Percentiles rank a stretch among this genome's conserved stretches.
These are phyloP conservation scores for Thelonectria rubi DNA, from an alignment of 2,329 filamentous ascomycete species.

Conservation along the genomic window DNA sequence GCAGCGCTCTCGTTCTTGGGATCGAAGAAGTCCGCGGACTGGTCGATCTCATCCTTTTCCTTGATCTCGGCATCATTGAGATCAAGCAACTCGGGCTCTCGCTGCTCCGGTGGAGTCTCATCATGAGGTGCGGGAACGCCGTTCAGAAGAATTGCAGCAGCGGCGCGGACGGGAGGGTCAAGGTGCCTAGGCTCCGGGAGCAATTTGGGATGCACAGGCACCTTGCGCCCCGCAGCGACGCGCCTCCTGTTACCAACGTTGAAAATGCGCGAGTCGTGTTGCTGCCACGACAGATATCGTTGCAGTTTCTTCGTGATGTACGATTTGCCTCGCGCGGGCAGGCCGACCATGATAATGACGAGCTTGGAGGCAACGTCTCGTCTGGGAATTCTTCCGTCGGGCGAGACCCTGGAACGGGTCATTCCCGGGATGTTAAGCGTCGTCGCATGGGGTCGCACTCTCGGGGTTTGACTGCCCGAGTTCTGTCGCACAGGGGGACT, in stretches of 20 bases:
- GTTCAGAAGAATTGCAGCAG: conserved; percentile 67
- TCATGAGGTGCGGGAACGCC: conserved; percentile 53
- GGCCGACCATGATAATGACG: conserved; percentile 97
- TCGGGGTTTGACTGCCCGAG: conserved; percentile 80
- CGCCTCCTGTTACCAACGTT: conserved; percentile 94
- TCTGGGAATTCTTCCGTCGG: conserved; percentile 92
- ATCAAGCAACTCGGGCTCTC: conserved; percentile 52
- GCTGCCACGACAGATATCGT: conserved; percentile 94
- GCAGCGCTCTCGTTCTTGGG: conserved; percentile 85
- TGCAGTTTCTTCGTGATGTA: conserved; percentile 99
- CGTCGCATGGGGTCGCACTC: conserved; percentile 83
- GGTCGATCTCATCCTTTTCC: conserved; percentile 70
- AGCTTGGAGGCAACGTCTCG: conserved; percentile 96
- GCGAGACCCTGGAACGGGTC: conserved; percentile 93
- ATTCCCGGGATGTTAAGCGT: conserved; percentile 97
- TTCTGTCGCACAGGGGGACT: conserved; percentile 76
- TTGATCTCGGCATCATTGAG: conserved; percentile 43
- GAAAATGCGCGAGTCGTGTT: conserved; percentile 95
- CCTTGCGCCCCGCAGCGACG: conserved; percentile 71
- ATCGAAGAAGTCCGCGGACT: conserved; percentile 94
- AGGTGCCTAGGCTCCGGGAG: conserved; percentile 48
- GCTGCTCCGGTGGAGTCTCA: conserved; percentile 40
- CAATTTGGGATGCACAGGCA: conserved; percentile 47
- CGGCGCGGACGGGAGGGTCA: conserved; percentile 61
- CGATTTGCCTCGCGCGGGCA: conserved; percentile 94